A percentile compares a stretch with the other conserved stretches of the same genome.
phyloP scores from a whole-genome alignment of 257 asterid species.

The Lithospermum erythrorhizon region DNA sequence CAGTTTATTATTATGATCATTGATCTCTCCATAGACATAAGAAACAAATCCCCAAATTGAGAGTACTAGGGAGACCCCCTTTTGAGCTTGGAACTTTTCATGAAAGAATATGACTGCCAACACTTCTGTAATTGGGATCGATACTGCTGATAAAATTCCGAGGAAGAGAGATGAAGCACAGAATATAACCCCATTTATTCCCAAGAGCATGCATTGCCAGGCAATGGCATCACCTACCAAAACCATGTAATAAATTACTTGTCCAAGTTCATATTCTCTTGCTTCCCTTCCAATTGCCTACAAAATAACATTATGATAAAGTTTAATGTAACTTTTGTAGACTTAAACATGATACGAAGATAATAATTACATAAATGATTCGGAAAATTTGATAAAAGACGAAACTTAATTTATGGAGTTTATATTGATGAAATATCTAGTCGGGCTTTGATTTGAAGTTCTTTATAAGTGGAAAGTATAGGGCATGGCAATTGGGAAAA shows the following conservation, averaged over 20 bases:
- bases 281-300: constrained; percentile 12
- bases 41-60: constrained; percentile 30
- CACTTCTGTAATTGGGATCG: constrained; percentile 14
- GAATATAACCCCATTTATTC: constrained; percentile 15
- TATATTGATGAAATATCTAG: too few species aligned
- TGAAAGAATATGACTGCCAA: constrained; percentile 17
- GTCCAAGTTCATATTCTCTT: constrained; percentile 13
- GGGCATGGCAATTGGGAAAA: too few species aligned
- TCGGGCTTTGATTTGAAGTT: too few species aligned
- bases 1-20: constrained; percentile 1
- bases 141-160: constrained; percentile 6
- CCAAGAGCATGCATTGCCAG: constrained; percentile 17
- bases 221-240: constrained; percentile 7
- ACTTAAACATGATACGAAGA: too few species aligned
- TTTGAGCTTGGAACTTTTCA: constrained; percentile 21
- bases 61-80: constrained; percentile 13
- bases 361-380: too few species aligned
- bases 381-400: too few species aligned
- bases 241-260: constrained; percentile 11
- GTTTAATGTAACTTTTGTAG: too few species aligned
- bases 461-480: too few species aligned
- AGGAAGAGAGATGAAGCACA: constrained; percentile 17
- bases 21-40: constrained; percentile 17
- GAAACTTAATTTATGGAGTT: too few species aligned
- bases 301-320: too few species aligned